phyloP scores from a whole-genome alignment of 1,139 yeast species.

The Saccharomyces pastorianus region DNA sequence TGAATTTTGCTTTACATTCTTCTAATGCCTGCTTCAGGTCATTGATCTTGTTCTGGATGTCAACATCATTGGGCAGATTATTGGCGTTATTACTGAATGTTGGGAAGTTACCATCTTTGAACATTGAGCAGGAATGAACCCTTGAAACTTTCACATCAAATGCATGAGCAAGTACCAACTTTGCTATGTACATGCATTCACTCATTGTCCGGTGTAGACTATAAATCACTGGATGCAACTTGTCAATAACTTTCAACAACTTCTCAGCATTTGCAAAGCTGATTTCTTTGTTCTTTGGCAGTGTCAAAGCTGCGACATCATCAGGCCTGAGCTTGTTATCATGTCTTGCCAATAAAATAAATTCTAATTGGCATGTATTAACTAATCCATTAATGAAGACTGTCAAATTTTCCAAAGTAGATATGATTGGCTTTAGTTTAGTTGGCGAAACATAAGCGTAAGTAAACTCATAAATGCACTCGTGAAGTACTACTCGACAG shows the following conservation, averaged over 20 bases:
- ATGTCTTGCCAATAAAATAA: conserved; percentile 31
- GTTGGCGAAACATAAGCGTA: conserved; percentile 41
- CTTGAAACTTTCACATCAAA: conserved; percentile 35
- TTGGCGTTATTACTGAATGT: conserved; percentile 9
- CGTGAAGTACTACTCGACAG: conserved; percentile 37
- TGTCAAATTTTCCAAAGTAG: conserved; percentile 31
- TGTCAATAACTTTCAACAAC: conserved; percentile 30
- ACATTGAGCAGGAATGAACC: conserved; percentile 17
- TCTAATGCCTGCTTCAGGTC: conserved; percentile 30
- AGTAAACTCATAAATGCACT: conserved; percentile 42
- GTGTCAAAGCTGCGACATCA: background rate
- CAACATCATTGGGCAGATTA: conserved; percentile 19
- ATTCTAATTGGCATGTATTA: conserved; percentile 43
- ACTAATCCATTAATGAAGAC: conserved; percentile 37
- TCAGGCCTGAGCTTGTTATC: conserved; percentile 5
- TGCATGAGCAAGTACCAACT: conserved; percentile 33
- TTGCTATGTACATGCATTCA: conserved; percentile 30
- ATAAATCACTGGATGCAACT: conserved; percentile 31
- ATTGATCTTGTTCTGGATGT: conserved; percentile 28
- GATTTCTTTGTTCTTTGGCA: conserved; percentile 28
- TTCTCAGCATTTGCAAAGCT: conserved; percentile 33
- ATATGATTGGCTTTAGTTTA: conserved; percentile 34
- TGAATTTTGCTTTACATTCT: conserved; percentile 31
- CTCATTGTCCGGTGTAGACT: conserved; percentile 32
- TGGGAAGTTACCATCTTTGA: conserved; percentile 14